A percentile compares a stretch with the other conserved stretches of the same genome.
Evolutionary conservation across 306 rosid species (phyloP).

Genomic region (Argentina anserina): DNA sequence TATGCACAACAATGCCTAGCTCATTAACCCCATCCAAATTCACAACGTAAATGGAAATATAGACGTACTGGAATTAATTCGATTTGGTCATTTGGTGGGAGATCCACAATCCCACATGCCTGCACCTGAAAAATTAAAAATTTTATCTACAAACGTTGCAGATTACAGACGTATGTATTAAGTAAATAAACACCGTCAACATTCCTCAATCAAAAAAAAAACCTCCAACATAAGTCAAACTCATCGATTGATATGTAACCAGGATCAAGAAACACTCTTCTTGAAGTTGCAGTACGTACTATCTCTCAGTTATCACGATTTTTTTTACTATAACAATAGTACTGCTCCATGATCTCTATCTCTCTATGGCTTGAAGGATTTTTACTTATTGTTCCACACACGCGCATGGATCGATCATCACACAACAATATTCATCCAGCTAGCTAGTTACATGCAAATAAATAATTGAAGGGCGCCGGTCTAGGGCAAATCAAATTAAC

Average conservation of each 20-base stretch:
- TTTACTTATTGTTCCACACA: not conserved
- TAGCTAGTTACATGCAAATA: not conserved
- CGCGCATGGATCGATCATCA: not conserved
- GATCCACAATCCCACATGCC: not conserved
- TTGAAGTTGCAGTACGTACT: not conserved
- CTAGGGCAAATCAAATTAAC: conserved; percentile 1
- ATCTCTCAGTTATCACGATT: not conserved
- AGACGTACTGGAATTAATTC: not conserved
- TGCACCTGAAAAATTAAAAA: not conserved
- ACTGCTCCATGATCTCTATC: not conserved
- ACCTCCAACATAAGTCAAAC: not conserved
- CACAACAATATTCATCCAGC: not conserved
- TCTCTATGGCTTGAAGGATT: not conserved
- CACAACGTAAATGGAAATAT: not conserved
- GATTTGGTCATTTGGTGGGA: not conserved
- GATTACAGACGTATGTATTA: not conserved
- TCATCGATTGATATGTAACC: not conserved
- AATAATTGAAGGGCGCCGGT: not conserved
- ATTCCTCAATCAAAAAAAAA: too few relatives aligned
- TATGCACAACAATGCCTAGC: too few relatives aligned
- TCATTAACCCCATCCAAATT: not conserved
- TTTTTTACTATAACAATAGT: not conserved
- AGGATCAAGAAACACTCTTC: not conserved
- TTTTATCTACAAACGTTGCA: not conserved
- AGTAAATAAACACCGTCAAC: not conserved